Conservation (phyloP, 176 grass and related monocot species). For the Elymus sibiricus region DNA sequence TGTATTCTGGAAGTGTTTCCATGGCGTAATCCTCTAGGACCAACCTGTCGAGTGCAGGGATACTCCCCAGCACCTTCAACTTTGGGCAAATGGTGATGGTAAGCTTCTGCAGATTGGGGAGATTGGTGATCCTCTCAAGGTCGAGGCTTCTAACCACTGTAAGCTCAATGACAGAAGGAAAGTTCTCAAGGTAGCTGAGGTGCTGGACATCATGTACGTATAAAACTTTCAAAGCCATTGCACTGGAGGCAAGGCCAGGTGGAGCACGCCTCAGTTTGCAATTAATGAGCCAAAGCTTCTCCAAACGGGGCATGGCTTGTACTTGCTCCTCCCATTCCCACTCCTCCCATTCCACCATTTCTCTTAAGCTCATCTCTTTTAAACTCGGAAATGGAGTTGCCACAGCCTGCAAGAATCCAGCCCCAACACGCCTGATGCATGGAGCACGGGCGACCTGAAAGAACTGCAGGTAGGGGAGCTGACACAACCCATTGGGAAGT, state of each 20-base stretch:
- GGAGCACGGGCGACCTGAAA: background rate
- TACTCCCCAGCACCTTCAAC: no score
- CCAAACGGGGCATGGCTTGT: background rate
- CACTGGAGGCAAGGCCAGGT: background rate
- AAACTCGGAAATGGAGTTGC: background rate
- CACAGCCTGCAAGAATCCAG: background rate
- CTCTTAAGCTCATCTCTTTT: background rate
- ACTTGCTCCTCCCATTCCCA: background rate
- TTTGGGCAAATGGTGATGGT: no score
- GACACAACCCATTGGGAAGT: background rate
- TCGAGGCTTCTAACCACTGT: no score
- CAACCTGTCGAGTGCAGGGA: no score
- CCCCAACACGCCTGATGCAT: background rate
- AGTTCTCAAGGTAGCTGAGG: background rate
- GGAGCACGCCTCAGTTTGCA: background rate
- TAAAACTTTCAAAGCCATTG: background rate
- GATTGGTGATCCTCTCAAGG: no score
- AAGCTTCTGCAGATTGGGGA: no score
- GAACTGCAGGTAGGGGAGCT: background rate
- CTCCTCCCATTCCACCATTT: background rate
- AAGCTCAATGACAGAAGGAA: no score
- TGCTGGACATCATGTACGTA: fast-evolving
- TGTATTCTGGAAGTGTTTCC: no score
- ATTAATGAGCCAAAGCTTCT: background rate
- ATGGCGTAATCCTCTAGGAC: no score